Base-by-base conservation (phyloP, 2,329 filamentous ascomycete species). In the Calycina marina region DNA sequence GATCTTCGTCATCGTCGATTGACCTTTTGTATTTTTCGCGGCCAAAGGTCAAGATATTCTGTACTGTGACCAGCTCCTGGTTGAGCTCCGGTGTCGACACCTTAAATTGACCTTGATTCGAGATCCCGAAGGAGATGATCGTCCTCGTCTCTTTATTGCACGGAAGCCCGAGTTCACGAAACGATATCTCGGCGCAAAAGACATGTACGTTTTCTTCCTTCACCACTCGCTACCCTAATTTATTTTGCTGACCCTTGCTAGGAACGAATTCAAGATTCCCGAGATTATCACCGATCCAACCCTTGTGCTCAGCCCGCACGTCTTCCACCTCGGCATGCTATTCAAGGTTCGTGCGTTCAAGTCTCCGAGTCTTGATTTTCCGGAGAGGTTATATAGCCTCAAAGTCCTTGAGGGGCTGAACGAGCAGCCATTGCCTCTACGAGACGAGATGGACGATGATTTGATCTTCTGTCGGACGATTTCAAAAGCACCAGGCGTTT, bases 371-470 rank as follows among this genome's bases (percentile, higher is more conserved):
- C 15, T 59, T 30, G 46, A 51, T 32, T 52, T 30, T 25, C 31
- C 44, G 8, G 42, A 56, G 37, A 53, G 56, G 35, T 28, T 58
- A 4, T 58, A 56, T 31, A 49, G 46, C 30, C 44, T 58, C 12
- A 28, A 40, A n/a, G 47, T 58, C 33, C 34, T 50, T 16, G 35
- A 52, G 38, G 44, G 48, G 14, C 33, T 47, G 4, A 47, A 51
- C 30, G 18, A 57, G 41, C 46, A 57, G 41, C 38, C 41, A 40
- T 30, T 58, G 26, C 48, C 39, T 38, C 30, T 58, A 1, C 52
- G 50, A 35, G 40, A 47, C 18, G 40, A 53, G 34, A 44, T 57
- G 14, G 35, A 50, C 5, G 38, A 56, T 43, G 36, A 49, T 34
- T 53, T 41, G 31, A 22, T 22, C 6, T 22, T 22, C n/a, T 22